A percentile compares a stretch with the other conserved stretches of the same genome.
phyloP scores from a whole-genome alignment of 1,284 basidiomycete genomes.

The Ganoderma multipileum region DNA sequence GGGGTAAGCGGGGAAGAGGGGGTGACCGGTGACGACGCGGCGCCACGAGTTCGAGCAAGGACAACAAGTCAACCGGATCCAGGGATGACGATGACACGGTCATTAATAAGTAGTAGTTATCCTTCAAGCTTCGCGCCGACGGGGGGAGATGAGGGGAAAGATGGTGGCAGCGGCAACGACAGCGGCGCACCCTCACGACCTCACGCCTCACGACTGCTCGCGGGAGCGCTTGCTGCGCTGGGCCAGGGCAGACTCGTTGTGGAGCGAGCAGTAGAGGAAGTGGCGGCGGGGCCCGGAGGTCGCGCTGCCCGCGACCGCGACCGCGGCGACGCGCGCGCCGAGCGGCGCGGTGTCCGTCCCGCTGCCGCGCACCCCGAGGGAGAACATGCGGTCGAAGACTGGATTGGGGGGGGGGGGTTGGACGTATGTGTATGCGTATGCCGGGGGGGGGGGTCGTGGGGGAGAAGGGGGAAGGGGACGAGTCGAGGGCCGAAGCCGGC shows the following conservation, averaged over 20 bases:
- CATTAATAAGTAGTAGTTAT: too few species aligned
- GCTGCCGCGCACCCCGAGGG: constrained; percentile 75
- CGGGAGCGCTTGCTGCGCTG: constrained; percentile 39
- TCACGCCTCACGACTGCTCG: constrained; percentile 31
- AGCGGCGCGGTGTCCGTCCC: constrained; percentile 69
- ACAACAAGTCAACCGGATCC: too few species aligned
- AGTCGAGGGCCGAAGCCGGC: too few species aligned
- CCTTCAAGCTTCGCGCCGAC: too few species aligned
- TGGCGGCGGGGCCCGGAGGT: constrained; percentile 73
- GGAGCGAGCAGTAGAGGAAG: constrained; percentile 81
- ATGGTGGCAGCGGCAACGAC: background rate
- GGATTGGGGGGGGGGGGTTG: too few species aligned
- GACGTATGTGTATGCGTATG: too few species aligned
- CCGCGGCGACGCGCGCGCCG: constrained; percentile 65
- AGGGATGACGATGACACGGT: too few species aligned
- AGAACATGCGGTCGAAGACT: constrained; percentile 96
- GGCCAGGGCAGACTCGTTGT: constrained; percentile 40
- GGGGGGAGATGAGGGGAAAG: too few species aligned
- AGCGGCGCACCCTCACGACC: too few species aligned
- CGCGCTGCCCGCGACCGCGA: constrained; percentile 65
- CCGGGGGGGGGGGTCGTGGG: background rate
- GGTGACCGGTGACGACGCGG: background rate
- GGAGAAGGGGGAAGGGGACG: too few species aligned
- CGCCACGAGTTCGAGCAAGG: too few species aligned
- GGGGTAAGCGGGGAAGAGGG: background rate